Conservation (phyloP, 805 yeast genomes). For the Kluyveromyces siamensis region DNA sequence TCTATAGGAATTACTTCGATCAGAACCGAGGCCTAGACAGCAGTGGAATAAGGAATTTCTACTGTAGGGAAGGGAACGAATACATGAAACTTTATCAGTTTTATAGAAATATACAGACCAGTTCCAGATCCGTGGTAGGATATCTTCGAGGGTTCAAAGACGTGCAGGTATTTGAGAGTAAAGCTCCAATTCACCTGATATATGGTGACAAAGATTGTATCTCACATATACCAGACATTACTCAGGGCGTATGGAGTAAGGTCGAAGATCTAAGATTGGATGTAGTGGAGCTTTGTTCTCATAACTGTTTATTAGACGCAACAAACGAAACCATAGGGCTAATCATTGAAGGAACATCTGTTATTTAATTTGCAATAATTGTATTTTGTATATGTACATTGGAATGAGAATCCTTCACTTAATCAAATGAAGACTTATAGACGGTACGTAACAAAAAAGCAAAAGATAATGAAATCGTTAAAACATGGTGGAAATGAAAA, state of each 20-base stretch:
- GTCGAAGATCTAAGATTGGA: background rate
- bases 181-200: slow-evolving; percentile 17
- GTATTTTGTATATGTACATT: too few species aligned
- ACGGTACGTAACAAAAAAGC: background rate
- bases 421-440: too few species aligned
- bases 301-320: slow-evolving; percentile 1
- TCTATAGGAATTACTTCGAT: slow-evolving; percentile 22
- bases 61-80: slow-evolving; percentile 11
- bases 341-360: background rate
- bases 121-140: slow-evolving; percentile 20
- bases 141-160: slow-evolving; percentile 26
- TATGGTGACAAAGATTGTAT: slow-evolving; percentile 20
- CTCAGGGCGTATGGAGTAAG: background rate
- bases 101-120: slow-evolving; percentile 21
- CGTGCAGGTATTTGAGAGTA: background rate
- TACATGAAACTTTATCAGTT: slow-evolving; percentile 24
- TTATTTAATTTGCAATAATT: too few species aligned
- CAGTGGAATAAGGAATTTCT: slow-evolving; percentile 23
- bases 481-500: background rate
- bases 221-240: slow-evolving; percentile 12
- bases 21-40: slow-evolving; percentile 24
- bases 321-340: background rate
- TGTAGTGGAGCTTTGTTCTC: background rate
- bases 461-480: too few species aligned
- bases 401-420: too few species aligned